These are phyloP conservation scores for Poronia punctata DNA, from an alignment of 495 filamentous ascomycete genomes.

Conservation along the genomic window DNA sequence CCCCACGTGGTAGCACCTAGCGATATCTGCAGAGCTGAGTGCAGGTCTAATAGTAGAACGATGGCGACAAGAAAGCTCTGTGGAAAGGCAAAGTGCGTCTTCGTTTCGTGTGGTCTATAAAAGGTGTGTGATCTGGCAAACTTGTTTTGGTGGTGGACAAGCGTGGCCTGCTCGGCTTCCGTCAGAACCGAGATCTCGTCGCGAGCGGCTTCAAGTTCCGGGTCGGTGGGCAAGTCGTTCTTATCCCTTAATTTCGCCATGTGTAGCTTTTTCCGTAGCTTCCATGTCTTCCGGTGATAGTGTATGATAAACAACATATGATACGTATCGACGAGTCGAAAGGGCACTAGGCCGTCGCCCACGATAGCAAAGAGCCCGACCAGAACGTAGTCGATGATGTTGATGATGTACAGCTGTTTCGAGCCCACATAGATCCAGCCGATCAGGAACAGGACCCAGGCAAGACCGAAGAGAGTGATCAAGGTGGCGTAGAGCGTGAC, in stretches of 20 bases:
- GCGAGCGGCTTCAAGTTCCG: conserved; percentile 39
- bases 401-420: conserved; percentile 59
- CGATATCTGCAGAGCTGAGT: conserved; percentile 66
- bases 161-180: conserved; percentile 51
- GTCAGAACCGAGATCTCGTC: conserved; percentile 53
- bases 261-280: conserved; percentile 52
- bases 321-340: conserved; percentile 71
- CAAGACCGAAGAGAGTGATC: conserved; percentile 73
- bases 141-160: conserved; percentile 67
- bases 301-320: conserved; percentile 67
- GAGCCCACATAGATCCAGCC: conserved; percentile 81
- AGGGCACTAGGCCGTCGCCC: conserved; percentile 70
- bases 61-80: conserved; percentile 61
- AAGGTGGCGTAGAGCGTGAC: conserved; percentile 74
- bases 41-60: conserved; percentile 66
- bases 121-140: conserved; percentile 73
- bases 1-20: conserved; percentile 69
- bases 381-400: conserved; percentile 69
- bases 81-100: conserved; percentile 73
- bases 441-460: conserved; percentile 80
- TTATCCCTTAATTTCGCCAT: conserved; percentile 60
- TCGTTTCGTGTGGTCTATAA: conserved; percentile 78
- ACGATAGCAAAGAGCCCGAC: conserved; percentile 73
- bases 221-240: conserved; percentile 58
- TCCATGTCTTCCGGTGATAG: conserved; percentile 62